phyloP scores from a whole-genome alignment of 2,329 filamentous ascomycete genomes.

The Pestalotiopsis sp. region DNA sequence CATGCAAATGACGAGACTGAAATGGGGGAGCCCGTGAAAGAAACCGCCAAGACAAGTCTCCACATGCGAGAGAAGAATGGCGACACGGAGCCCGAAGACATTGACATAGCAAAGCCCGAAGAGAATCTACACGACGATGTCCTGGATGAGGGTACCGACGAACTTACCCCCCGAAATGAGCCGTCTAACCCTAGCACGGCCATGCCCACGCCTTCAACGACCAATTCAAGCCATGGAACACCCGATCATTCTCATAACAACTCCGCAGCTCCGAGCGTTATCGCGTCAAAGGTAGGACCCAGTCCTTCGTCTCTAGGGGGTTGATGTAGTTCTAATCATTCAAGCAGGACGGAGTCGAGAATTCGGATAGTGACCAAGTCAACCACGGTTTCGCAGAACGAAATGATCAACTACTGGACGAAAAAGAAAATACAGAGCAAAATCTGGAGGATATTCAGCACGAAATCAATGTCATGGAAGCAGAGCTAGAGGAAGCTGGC shows the following conservation, averaged over 20 bases:
- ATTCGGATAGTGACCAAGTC: neutral
- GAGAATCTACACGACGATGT: conserved; percentile 33
- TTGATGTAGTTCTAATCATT: neutral
- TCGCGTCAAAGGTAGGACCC: neutral
- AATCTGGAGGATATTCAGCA: conserved; percentile 34
- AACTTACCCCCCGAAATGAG: conserved; percentile 15
- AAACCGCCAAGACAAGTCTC: neutral
- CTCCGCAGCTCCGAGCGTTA: neutral
- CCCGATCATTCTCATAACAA: neutral
- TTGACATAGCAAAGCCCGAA: conserved; percentile 48
- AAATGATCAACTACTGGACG: neutral
- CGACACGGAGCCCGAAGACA: conserved; percentile 45
- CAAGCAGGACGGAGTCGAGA: neutral
- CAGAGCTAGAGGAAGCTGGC: conserved; percentile 37
- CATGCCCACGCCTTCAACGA: neutral
- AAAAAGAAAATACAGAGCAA: conserved; percentile 22
- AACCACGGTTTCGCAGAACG: neutral
- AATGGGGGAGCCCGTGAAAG: conserved; percentile 6
- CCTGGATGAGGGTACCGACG: conserved; percentile 20
- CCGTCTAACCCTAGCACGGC: conserved; percentile 13
- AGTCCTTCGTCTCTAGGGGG: neutral
- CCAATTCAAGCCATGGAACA: conserved; percentile 5
- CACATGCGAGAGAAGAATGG: conserved; percentile 20
- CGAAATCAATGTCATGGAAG: conserved; percentile 36
- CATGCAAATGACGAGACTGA: conserved; percentile 6